Evolutionary conservation across 345 rosid genomes (phyloP).

Genomic region (Sapria himalayana): DNA sequence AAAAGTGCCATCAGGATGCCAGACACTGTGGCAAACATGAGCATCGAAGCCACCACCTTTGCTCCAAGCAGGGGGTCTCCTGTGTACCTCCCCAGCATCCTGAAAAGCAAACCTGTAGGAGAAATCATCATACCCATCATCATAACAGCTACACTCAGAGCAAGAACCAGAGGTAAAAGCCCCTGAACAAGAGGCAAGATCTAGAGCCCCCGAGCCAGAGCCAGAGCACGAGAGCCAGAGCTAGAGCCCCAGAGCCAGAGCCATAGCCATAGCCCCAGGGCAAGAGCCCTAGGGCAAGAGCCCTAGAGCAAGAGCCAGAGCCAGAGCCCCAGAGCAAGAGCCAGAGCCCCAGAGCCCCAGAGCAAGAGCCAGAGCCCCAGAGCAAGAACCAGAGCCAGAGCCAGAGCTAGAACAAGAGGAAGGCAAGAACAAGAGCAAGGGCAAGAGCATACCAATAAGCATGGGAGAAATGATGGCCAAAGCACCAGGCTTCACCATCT

Average conservation of each 20-base stretch:
- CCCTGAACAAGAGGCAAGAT: too few species aligned
- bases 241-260: neutral
- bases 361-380: neutral
- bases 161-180: too few species aligned
- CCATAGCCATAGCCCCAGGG: neutral
- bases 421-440: neutral
- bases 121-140: neutral
- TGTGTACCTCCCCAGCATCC: constrained; percentile 64
- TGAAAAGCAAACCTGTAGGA: constrained; percentile 56
- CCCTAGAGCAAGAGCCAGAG: neutral
- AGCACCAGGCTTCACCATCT: constrained; percentile 98
- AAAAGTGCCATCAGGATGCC: constrained; percentile 99
- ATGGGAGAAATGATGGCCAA: constrained; percentile 83
- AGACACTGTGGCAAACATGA: constrained; percentile 91
- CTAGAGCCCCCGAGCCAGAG: neutral
- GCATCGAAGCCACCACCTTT: constrained; percentile 79
- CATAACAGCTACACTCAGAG: neutral
- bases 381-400: neutral
- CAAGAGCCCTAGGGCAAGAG: constrained; percentile 1
- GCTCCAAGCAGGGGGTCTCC: constrained; percentile 94
- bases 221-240: neutral
- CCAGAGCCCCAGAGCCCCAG: neutral
- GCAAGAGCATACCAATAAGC: constrained; percentile 32
- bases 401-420: neutral
- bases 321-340: neutral